Base-by-base conservation (phyloP, 208 protist genomes). In the Lotmaria passim region DNA sequence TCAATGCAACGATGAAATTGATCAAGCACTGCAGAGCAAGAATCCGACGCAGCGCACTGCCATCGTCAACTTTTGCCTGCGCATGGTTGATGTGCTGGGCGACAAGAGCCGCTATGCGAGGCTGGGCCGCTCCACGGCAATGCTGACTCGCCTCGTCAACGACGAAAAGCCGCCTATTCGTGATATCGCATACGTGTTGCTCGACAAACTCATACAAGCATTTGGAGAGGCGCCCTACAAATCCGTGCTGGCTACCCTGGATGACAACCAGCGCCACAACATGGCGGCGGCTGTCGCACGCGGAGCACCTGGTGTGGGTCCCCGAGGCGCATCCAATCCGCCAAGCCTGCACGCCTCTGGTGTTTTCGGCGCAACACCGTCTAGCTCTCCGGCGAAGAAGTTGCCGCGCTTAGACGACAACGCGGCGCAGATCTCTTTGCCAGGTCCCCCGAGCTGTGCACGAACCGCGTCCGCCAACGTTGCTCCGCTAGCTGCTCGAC, bases 1-100 rank as follows among this genome's bases (percentile, higher is more conserved):
- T 38, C 87, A 93, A 73, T 94, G 85, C 69, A 68, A 83, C 15
- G 91, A 96, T 26, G 91, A 96, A 8, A 89, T 94, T 64, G 89
- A 94, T 14, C 74, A 82, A 44, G 76, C 78, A 17, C 44, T 75
- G 61, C 78, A 86, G 69, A 93, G 91, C 78, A 91, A 91, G 26
- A 91, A 90, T 60, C 89, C 91, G 19, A 87, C 81, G 43, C 91
- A 96, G 60, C 85, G 89, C 23, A 56, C 89, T 12, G 82, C 86
- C 1, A 48, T 93, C 7, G 76, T 90, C 28, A 62, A 77, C 39
- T 96, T 89, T 62, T 87, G 84, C 51, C 73, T 78, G 31, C 78
- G 78, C n/a, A 77, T 92, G 67, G 68, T 90, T 19, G 79, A 87
- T 15, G 78, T 68, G 46, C 62, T 90, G 1, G 81, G 86, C 21